A percentile compares a stretch with the other conserved stretches of the same genome.
phyloP scores from a whole-genome alignment of 495 filamentous ascomycete species.

The Neurospora intermedia region DNA sequence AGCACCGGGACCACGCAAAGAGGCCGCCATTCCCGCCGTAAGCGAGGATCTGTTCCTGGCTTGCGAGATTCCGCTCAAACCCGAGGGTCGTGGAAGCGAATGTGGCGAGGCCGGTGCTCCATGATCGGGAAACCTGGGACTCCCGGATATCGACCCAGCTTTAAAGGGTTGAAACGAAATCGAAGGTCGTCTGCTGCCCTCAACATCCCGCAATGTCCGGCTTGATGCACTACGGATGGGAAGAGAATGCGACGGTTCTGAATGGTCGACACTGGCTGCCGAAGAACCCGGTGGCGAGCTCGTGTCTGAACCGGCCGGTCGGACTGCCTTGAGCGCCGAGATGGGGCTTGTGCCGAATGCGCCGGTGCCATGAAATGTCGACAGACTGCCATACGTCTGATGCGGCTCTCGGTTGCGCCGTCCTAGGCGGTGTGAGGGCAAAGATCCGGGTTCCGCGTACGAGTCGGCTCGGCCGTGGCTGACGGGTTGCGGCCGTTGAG shows the following conservation, averaged over 20 bases:
- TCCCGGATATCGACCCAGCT: conserved; percentile 85
- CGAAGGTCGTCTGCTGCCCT: conserved; percentile 53
- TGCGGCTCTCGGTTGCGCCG: conserved; percentile 50
- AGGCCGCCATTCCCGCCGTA: conserved; percentile 53
- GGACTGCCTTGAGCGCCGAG: conserved; percentile 65
- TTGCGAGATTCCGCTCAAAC: conserved; percentile 47
- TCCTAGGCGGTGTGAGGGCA: conserved; percentile 44
- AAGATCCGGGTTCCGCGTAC: conserved; percentile 58
- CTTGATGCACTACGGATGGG: conserved; percentile 26
- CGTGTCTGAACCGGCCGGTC: conserved; percentile 42
- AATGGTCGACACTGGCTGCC: conserved; percentile 39
- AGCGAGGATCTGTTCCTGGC: conserved; percentile 56
- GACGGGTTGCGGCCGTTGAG: conserved; percentile 22
- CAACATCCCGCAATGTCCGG: conserved; percentile 34
- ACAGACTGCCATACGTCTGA: conserved; percentile 84
- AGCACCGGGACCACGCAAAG: conserved; percentile 42
- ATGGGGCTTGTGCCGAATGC: conserved; percentile 73
- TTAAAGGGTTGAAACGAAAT: conserved; percentile 93
- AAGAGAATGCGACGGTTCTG: conserved; percentile 32
- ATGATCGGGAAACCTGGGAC: conserved; percentile 43
- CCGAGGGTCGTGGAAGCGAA: conserved; percentile 39
- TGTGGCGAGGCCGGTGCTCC: conserved; percentile 49
- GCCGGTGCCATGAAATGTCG: conserved; percentile 80
- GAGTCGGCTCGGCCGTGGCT: conserved; percentile 24
- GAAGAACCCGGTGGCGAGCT: conserved; percentile 54